Evolutionary conservation across 2,329 filamentous ascomycete genomes (phyloP).

Genomic region (Cladophialophora immunda): DNA sequence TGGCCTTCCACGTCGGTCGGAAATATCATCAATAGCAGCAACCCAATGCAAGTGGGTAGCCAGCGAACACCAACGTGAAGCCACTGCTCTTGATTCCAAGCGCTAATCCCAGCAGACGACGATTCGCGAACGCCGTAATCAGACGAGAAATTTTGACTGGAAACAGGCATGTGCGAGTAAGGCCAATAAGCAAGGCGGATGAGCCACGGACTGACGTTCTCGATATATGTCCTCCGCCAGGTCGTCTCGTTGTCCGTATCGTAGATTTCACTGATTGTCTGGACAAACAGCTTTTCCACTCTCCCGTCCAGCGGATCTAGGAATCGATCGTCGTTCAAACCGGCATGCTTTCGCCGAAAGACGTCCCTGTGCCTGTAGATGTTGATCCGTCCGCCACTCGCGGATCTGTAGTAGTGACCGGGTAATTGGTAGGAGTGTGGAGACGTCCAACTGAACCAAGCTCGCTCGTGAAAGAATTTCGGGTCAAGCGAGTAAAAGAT

Average conservation of each 20-base stretch:
- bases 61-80: constrained; percentile 22
- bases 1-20: constrained; percentile 25
- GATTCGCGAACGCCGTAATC: constrained; percentile 11
- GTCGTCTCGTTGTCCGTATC: constrained; percentile 23
- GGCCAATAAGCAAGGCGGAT: constrained; percentile 32
- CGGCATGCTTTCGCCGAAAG: constrained; percentile 22
- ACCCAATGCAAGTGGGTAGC: constrained; percentile 30
- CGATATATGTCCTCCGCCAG: constrained; percentile 31
- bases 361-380: constrained; percentile 27
- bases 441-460: constrained; percentile 20
- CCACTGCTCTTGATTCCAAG: constrained; percentile 27
- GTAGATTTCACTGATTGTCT: constrained; percentile 28
- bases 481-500: constrained; percentile 24
- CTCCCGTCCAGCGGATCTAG: constrained; percentile 27
- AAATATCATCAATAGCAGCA: constrained; percentile 23
- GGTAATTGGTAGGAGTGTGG: constrained; percentile 29
- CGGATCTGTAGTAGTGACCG: constrained; percentile 18
- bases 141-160: not conserved
- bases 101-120: not conserved
- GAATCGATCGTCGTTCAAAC: constrained; percentile 26
- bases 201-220: constrained; percentile 29
- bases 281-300: constrained; percentile 27
- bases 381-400: constrained; percentile 1
- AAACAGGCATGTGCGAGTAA: constrained; percentile 23
- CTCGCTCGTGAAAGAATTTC: constrained; percentile 27